Percentiles rank a stretch among this genome's conserved stretches.
These are phyloP conservation scores for Pleochaeta shiraiana DNA, from an alignment of 2,329 filamentous ascomycete genomes.

Conservation along the genomic window DNA sequence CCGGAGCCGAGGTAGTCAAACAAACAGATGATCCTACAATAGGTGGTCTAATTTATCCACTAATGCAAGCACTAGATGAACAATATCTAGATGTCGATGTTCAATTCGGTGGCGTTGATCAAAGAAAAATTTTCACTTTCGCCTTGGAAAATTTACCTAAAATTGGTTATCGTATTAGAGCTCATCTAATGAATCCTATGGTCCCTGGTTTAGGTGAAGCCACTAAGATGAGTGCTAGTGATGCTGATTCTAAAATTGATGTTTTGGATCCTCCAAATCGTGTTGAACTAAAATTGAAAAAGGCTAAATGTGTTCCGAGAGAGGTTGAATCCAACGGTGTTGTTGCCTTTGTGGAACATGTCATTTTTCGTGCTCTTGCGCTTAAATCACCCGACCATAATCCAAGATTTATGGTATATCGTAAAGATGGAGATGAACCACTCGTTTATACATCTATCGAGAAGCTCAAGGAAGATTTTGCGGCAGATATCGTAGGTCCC, in stretches of 20 bases:
- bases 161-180: slow-evolving; percentile 54
- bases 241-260: slow-evolving; percentile 71
- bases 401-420: slow-evolving; percentile 44
- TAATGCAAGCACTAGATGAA: slow-evolving; percentile 84
- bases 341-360: slow-evolving; percentile 66
- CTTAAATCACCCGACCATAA: slow-evolving; percentile 28
- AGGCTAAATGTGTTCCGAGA: slow-evolving; percentile 58
- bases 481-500: slow-evolving; percentile 41
- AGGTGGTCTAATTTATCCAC: slow-evolving; percentile 56
- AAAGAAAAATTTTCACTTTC: slow-evolving; percentile 72
- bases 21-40: slow-evolving; percentile 59
- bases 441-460: slow-evolving; percentile 59
- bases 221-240: slow-evolving; percentile 70
- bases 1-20: slow-evolving; percentile 87
- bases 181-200: slow-evolving; percentile 70
- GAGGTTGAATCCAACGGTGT: slow-evolving; percentile 71
- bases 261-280: slow-evolving; percentile 58
- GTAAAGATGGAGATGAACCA: slow-evolving; percentile 43
- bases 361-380: slow-evolving; percentile 57
- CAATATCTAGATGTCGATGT: slow-evolving; percentile 61
- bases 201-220: slow-evolving; percentile 61
- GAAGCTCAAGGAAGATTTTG: slow-evolving; percentile 60
- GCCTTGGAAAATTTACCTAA: slow-evolving; percentile 71
- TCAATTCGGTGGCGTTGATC: slow-evolving; percentile 73
- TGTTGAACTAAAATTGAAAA: slow-evolving; percentile 66